Base-by-base conservation (phyloP, 2,329 filamentous ascomycete species). In the Colletotrichum sp. region DNA sequence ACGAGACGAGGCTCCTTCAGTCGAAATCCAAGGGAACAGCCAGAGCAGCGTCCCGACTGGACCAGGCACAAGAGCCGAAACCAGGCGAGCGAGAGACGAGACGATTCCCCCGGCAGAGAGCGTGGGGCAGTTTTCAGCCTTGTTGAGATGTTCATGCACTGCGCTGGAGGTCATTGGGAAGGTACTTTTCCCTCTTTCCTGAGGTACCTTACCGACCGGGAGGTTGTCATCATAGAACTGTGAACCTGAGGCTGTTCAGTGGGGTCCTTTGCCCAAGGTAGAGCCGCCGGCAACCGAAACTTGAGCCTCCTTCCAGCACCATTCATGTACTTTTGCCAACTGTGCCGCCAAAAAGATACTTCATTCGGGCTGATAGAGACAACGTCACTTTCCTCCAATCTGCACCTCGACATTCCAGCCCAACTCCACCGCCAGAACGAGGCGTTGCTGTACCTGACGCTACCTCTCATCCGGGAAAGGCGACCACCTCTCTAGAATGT, bases 361-460 rank as follows among this genome's bases (percentile, higher is more conserved):
- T 64, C n/a, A n/a, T n/a, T n/a, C n/a, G n/a, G n/a, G n/a, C n/a
- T n/a, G n/a, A n/a, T n/a, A n/a, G n/a, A 52, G 44, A 52, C 9
- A 57, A 57, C 29, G 65, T 68, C 65, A 57, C 29, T 32, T 57
- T 19, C 16, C 6, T 12, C 19, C 22, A 25, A n/a, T 25, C 32
- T 44, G 62, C 32, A 64, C 62, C 30, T 62, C 19, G 19, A 66
- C 27, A 67, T 67, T 67, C 39, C 64, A 49, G 39, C 39, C 64
- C 64, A 67, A 25, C 30, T 34, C 30, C 29, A 59, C 49, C 9
- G 36, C 13, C 16, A 7, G 25, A 34, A 52, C 13, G 39, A 61
- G 63, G 49, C 52, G 19, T 25, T 44, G 32, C 69, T 55, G 73
- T 75, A 72, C 73, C 72, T 72, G 69, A 29, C 73, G 69, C 73